Evolutionary conservation across 1,139 yeast genomes (phyloP).

Genomic region (Candida sanyaensis): DNA sequence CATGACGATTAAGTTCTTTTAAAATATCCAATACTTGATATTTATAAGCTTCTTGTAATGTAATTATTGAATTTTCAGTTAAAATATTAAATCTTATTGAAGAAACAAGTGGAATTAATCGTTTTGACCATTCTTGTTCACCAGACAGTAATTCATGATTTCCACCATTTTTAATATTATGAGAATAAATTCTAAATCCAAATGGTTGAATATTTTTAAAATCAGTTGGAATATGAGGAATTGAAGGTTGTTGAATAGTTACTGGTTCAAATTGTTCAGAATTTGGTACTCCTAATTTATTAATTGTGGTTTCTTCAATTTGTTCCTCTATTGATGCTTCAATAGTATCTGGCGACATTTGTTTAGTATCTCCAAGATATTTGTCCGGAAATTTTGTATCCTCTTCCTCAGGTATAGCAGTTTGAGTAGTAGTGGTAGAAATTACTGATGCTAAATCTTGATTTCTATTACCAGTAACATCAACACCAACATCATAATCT

Average conservation of each 20-base stretch:
- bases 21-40: constrained; percentile 36
- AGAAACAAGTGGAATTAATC: constrained; percentile 25
- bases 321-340: constrained; percentile 8
- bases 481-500: too few species aligned
- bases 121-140: constrained; percentile 31
- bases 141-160: constrained; percentile 27
- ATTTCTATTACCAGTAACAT: too few species aligned
- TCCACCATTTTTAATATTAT: constrained; percentile 40
- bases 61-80: constrained; percentile 26
- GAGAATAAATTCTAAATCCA: constrained; percentile 37
- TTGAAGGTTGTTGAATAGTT: constrained; percentile 19
- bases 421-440: too few species aligned
- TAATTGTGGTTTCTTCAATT: not conserved
- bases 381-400: constrained; percentile 19
- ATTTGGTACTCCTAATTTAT: constrained; percentile 9
- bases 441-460: too few species aligned
- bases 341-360: constrained; percentile 19
- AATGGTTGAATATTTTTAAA: constrained; percentile 20
- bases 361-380: constrained; percentile 26
- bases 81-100: constrained; percentile 31
- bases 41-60: constrained; percentile 39
- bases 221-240: constrained; percentile 19
- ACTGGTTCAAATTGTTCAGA: constrained; percentile 12
- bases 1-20: constrained; percentile 27
- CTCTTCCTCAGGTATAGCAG: not conserved